Evolutionary conservation across 2,329 filamentous ascomycete species (phyloP).

Genomic region (Aspergillus puulaauensis): DNA sequence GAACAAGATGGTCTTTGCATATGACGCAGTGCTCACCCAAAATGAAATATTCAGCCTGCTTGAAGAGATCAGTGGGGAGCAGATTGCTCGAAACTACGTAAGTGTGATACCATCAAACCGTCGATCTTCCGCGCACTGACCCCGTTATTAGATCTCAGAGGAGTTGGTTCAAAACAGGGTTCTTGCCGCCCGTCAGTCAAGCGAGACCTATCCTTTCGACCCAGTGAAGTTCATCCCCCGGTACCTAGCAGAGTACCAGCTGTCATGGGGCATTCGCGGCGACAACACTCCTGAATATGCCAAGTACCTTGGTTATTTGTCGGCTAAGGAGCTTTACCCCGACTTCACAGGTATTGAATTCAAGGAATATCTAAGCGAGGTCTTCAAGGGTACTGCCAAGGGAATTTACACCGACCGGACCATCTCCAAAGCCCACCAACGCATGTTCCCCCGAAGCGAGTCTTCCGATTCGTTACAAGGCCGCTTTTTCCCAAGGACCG

Average conservation of each 20-base stretch:
- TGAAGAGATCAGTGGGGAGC: constrained; percentile 52
- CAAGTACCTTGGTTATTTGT: constrained; percentile 55
- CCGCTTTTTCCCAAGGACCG: constrained; percentile 35
- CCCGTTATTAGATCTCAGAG: constrained; percentile 28
- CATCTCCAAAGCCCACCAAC: constrained; percentile 37
- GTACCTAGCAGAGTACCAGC: constrained; percentile 45
- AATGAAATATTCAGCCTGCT: constrained; percentile 49
- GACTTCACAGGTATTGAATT: constrained; percentile 46
- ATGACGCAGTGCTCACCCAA: constrained; percentile 47
- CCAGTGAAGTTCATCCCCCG: constrained; percentile 36
- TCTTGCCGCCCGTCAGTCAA: constrained; percentile 32
- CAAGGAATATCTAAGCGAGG: constrained; percentile 40
- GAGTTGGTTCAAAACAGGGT: constrained; percentile 37
- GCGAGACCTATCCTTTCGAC: constrained; percentile 39
- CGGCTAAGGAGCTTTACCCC: constrained; percentile 55
- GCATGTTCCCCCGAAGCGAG: constrained; percentile 36
- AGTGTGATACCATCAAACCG: constrained; percentile 7
- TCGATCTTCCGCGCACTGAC: constrained; percentile 10
- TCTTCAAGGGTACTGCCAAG: constrained; percentile 43
- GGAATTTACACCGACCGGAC: constrained; percentile 37
- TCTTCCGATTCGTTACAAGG: constrained; percentile 38
- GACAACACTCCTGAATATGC: constrained; percentile 57
- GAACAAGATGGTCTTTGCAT: constrained; percentile 53
- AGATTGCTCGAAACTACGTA: constrained; percentile 42
- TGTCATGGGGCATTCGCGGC: constrained; percentile 50